Conservation (phyloP, 1,284 basidiomycete genomes). For the Chiua sp. region DNA sequence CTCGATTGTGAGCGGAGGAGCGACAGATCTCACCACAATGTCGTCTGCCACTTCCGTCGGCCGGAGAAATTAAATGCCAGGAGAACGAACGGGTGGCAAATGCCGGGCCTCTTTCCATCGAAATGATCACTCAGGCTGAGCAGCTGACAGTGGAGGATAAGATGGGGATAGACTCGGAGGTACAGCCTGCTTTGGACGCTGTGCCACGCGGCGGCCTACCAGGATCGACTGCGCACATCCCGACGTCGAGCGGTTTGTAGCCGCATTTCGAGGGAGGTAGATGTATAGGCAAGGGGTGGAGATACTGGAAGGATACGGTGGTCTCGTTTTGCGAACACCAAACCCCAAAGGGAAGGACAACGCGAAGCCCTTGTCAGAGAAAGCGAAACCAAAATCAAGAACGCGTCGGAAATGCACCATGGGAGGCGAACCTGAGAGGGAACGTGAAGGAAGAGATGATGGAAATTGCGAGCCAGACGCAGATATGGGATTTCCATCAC, state of each 20-base stretch:
- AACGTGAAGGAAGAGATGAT: slow-evolving; percentile 27
- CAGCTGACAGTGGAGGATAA: not conserved
- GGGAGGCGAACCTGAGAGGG: slow-evolving; percentile 13
- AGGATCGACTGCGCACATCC: not conserved
- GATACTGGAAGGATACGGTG: slow-evolving; percentile 70
- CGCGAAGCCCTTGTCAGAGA: slow-evolving; percentile 9
- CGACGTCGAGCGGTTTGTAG: slow-evolving; percentile 37
- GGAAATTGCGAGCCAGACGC: slow-evolving; percentile 30
- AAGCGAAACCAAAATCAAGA: slow-evolving; percentile 10
- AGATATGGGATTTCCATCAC: slow-evolving; percentile 13
- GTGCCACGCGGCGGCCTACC: not conserved
- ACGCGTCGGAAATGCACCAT: slow-evolving; percentile 8
- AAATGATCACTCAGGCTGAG: not conserved
- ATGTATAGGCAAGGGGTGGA: slow-evolving; percentile 67
- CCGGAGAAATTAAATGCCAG: not conserved
- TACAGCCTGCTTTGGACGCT: slow-evolving; percentile 9
- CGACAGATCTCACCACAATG: slow-evolving; percentile 4
- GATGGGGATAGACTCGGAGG: slow-evolving; percentile 12
- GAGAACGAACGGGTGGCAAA: not conserved
- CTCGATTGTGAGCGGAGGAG: slow-evolving; percentile 10
- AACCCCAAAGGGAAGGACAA: slow-evolving; percentile 24
- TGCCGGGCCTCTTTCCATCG: not conserved
- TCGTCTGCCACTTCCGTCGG: slow-evolving; percentile 14
- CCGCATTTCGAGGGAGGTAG: slow-evolving; percentile 74
- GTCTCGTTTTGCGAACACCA: slow-evolving; percentile 57